Evolutionary conservation across 306 rosid genomes (phyloP).

Genomic region (Medicago ruthenica): DNA sequence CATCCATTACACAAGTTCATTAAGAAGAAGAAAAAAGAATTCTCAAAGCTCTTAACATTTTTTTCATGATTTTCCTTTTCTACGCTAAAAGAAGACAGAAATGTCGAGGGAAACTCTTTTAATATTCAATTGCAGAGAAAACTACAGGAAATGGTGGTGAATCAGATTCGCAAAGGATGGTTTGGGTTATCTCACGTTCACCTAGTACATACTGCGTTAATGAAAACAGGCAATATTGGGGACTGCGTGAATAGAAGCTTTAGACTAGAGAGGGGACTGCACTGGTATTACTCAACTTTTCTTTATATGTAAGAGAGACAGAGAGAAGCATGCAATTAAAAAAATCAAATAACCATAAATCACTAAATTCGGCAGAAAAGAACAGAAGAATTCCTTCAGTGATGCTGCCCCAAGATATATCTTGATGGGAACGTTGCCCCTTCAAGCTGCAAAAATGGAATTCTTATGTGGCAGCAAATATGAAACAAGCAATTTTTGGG

Average conservation of each 20-base stretch:
- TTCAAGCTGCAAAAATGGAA: constrained; percentile 23
- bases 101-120: background rate
- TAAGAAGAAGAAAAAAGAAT: background rate
- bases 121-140: constrained; percentile 1
- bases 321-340: background rate
- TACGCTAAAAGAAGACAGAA: constrained; percentile 6
- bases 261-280: background rate
- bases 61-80: background rate
- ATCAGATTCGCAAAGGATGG: background rate
- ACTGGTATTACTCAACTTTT: background rate
- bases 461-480: background rate
- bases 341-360: background rate
- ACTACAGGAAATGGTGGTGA: background rate
- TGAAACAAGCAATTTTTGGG: constrained; percentile 1
- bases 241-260: background rate
- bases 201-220: background rate
- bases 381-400: constrained; percentile 17
- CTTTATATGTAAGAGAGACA: background rate
- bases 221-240: background rate
- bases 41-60: constrained; percentile 10
- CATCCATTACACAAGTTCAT: constrained; percentile 14
- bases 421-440: constrained; percentile 1
- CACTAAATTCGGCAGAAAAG: background rate
- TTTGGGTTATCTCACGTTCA: background rate
- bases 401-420: constrained; percentile 4